Percentiles rank a stretch among this genome's conserved stretches.
Conservation (phyloP, 352 stramenopile genomes). For the Phytophthora idaei region DNA sequence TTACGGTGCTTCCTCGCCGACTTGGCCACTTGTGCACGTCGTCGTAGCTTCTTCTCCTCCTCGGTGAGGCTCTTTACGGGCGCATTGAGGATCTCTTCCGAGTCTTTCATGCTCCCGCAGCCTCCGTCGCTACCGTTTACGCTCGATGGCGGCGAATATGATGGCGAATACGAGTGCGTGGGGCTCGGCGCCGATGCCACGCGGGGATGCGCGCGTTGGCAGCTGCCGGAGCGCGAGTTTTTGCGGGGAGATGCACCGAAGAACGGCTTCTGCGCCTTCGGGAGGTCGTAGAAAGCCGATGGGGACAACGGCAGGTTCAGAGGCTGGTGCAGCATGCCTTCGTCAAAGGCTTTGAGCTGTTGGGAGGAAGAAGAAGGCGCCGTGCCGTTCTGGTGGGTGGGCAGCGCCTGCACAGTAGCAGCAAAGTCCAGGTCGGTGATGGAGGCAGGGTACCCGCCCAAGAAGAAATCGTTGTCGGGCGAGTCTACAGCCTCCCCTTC, state of each 20-base stretch:
- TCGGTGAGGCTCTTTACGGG: slow-evolving; percentile 84
- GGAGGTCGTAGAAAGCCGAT: slow-evolving; percentile 24
- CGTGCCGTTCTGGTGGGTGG: slow-evolving; percentile 34
- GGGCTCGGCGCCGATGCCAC: slow-evolving; percentile 23
- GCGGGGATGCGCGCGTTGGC: slow-evolving; percentile 7
- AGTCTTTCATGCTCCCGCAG: slow-evolving; percentile 44
- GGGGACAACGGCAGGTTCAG: slow-evolving; percentile 31
- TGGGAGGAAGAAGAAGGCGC: slow-evolving; percentile 1
- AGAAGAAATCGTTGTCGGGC: slow-evolving; percentile 57
- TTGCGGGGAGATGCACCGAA: slow-evolving; percentile 22
- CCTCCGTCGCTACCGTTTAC: slow-evolving; percentile 41
- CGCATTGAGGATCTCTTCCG: slow-evolving; percentile 80
- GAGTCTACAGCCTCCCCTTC: slow-evolving; percentile 37
- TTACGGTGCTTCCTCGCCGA: slow-evolving; percentile 85
- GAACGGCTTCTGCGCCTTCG: slow-evolving; percentile 23
- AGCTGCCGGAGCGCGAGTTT: slow-evolving; percentile 4
- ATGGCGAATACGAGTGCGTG: slow-evolving; percentile 42
- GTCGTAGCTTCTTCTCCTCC: slow-evolving; percentile 83
- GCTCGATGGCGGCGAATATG: slow-evolving; percentile 51
- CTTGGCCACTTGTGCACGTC: slow-evolving; percentile 82
- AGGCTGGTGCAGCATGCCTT: slow-evolving; percentile 30
- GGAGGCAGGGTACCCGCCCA: slow-evolving; percentile 62
- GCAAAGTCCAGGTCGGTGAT: slow-evolving; percentile 72
- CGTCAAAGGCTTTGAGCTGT: slow-evolving; percentile 28
- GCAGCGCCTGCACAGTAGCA: slow-evolving; percentile 56